Evolutionary conservation across 2,329 filamentous ascomycete species (phyloP), one percentile per base, ranked within the genome.

Genomic region (Colletotrichum costaricense): DNA sequence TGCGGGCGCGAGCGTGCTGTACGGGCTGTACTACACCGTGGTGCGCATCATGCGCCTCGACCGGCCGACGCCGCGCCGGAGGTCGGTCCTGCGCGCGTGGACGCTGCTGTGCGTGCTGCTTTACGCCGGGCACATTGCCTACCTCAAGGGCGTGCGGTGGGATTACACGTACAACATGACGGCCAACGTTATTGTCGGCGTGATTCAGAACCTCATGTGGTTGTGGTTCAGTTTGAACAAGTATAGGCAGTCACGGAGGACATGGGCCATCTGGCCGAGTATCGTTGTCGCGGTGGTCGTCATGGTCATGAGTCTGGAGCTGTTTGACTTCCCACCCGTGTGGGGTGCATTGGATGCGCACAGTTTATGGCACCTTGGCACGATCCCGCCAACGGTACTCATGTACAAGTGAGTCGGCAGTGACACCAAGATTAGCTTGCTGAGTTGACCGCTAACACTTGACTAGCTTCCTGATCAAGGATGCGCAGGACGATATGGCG

Each of bases 131-230:
- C 97, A 99, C 81, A 91, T 98, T 60, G 89, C 86, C 58, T 99
- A 98, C 82, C 88, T 99, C 67, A 94, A 93, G 79, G 90, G 95
- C 77, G 94, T 95, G 87, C 87, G 88, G 22, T 99, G 97, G 94
- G 94, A 98, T 82, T 99, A 99, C 82, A 93, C 93, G 5, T 99
- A 99, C 85, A 99, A 99, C 81, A 98, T 99, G 95, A 91, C 93
- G 1, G 97, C 95, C 64, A 99, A 98, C 79, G 94, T 99, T 24
- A 91, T 89, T 3, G 90, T 93, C 12, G 97, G 97, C 4, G 86
- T 95, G 54, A 82, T 95, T 5, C 93, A 95, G 80, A 98, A 98
- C 78, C 65, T 92, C 4, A 84, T 98, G 71, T 98, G 97, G 97
- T 94, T 88, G 56, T 93, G 90, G 82, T 98, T 97, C 83, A 95